A percentile compares a stretch with the other conserved stretches of the same genome.
These are phyloP conservation scores for Phallus indusiatus DNA, from an alignment of 768 basidiomycete genomes.

Conservation along the genomic window DNA sequence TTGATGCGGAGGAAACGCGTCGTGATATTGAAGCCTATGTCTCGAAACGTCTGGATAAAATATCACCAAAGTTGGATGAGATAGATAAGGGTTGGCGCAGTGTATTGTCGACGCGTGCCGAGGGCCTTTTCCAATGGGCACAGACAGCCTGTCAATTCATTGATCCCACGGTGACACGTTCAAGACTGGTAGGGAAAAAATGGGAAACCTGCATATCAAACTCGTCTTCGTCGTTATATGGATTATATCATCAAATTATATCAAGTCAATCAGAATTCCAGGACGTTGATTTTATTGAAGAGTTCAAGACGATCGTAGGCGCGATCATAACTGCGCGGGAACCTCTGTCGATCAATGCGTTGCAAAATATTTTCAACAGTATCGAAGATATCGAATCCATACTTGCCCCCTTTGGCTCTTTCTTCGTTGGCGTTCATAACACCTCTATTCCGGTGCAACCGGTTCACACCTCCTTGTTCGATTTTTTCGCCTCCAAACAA, in stretches of 20 bases:
- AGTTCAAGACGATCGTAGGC: slow-evolving; percentile 15
- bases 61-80: not conserved
- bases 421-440: slow-evolving; percentile 15
- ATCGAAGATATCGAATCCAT: not conserved
- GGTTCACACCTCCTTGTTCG: slow-evolving; percentile 21
- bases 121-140: slow-evolving; percentile 24
- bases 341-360: slow-evolving; percentile 13
- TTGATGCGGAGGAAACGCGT: not conserved
- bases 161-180: slow-evolving; percentile 6
- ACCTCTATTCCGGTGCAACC: slow-evolving; percentile 11
- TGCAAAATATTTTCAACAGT: slow-evolving; percentile 9
- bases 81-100: not conserved
- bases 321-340: slow-evolving; percentile 18
- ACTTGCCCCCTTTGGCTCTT: slow-evolving; percentile 5
- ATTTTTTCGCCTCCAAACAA: slow-evolving; percentile 18
- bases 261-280: slow-evolving; percentile 14
- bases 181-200: not conserved
- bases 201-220: slow-evolving; percentile 13
- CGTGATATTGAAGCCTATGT: not conserved
- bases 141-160: slow-evolving; percentile 20
- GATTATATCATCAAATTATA: slow-evolving; percentile 15
- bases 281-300: slow-evolving; percentile 4
- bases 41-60: not conserved
- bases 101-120: slow-evolving; percentile 17
- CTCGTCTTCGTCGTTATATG: slow-evolving; percentile 10